phyloP scores from a whole-genome alignment of 1,284 basidiomycete genomes.

The Sporisorium sorghi region DNA sequence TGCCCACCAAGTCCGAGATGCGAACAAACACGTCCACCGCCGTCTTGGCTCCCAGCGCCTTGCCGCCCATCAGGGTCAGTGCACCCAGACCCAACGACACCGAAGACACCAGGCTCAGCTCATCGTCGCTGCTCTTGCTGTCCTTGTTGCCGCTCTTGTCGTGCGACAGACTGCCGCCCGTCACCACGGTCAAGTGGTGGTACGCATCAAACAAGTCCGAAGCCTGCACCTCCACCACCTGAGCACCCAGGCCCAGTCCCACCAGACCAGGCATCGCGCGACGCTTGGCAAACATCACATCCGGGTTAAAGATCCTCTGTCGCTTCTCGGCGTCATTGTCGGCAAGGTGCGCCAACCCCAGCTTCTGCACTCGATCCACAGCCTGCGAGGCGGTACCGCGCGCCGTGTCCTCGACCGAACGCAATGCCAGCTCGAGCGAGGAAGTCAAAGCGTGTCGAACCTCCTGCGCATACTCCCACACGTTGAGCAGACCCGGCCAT shows the following conservation, averaged over 20 bases:
- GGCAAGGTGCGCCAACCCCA: conserved; percentile 85
- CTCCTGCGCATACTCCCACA: conserved; percentile 89
- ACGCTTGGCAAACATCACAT: conserved; percentile 88
- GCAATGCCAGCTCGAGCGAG: conserved; percentile 85
- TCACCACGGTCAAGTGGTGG: conserved; percentile 71
- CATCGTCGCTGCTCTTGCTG: conserved; percentile 73
- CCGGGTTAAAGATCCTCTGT: conserved; percentile 85
- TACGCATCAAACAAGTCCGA: conserved; percentile 90
- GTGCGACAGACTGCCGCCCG: conserved; percentile 57
- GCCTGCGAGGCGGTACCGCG: conserved; percentile 78
- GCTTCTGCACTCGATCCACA: conserved; percentile 77
- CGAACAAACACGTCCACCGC: conserved; percentile 63
- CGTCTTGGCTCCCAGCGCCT: conserved; percentile 76
- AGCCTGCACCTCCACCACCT: conserved; percentile 69
- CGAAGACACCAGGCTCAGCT: conserved; percentile 48
- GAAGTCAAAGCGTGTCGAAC: conserved; percentile 83
- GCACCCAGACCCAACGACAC: conserved; percentile 74
- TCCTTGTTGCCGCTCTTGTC: conserved; percentile 53
- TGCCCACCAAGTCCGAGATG: conserved; percentile 77
- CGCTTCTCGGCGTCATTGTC: conserved; percentile 59
- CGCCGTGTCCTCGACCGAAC: conserved; percentile 85
- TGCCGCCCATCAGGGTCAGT: conserved; percentile 85
- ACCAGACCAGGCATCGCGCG: conserved; percentile 69
- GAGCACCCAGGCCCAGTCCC: conserved; percentile 59
- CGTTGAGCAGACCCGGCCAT: conserved; percentile 86